A percentile compares a stretch with the other conserved stretches of the same genome.
These are phyloP conservation scores for Ilyonectria robusta DNA, from an alignment of 2,329 filamentous ascomycete species.

Conservation along the genomic window DNA sequence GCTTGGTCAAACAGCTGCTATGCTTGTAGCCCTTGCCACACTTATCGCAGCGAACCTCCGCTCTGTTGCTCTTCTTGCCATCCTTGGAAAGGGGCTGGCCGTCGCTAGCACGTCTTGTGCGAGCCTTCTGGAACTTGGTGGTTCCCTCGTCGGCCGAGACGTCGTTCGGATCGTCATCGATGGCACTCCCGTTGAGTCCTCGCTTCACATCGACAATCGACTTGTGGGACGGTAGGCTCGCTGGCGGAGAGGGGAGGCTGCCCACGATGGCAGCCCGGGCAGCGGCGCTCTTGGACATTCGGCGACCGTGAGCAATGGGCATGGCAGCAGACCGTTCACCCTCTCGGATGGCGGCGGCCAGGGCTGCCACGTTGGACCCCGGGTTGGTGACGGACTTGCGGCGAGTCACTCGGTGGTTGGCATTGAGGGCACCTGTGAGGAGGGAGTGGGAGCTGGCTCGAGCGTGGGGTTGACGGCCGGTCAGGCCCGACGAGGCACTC, in stretches of 20 bases:
- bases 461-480: conserved; percentile 73
- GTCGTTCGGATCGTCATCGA: conserved; percentile 77
- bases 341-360: conserved; percentile 81
- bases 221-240: conserved; percentile 75
- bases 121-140: conserved; percentile 63
- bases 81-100: conserved; percentile 86
- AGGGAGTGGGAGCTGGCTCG: conserved; percentile 87
- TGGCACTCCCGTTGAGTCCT: conserved; percentile 71
- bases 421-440: conserved; percentile 82
- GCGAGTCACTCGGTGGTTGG: conserved; percentile 88
- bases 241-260: conserved; percentile 74
- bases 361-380: conserved; percentile 79
- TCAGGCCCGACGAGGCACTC: conserved; percentile 71
- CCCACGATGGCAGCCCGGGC: conserved; percentile 67
- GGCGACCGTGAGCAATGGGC: conserved; percentile 73
- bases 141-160: conserved; percentile 70
- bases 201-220: conserved; percentile 65
- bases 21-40: conserved; percentile 99
- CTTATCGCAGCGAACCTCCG: conserved; percentile 95
- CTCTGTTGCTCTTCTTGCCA: conserved; percentile 85
- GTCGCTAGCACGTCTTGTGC: conserved; percentile 81
- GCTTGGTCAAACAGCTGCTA: conserved; percentile 99
- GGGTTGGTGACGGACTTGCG: conserved; percentile 92
- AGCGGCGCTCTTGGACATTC: conserved; percentile 76
- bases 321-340: conserved; percentile 70